phyloP scores from a whole-genome alignment of 306 rosid genomes.

The Pyrus betulifolia region DNA sequence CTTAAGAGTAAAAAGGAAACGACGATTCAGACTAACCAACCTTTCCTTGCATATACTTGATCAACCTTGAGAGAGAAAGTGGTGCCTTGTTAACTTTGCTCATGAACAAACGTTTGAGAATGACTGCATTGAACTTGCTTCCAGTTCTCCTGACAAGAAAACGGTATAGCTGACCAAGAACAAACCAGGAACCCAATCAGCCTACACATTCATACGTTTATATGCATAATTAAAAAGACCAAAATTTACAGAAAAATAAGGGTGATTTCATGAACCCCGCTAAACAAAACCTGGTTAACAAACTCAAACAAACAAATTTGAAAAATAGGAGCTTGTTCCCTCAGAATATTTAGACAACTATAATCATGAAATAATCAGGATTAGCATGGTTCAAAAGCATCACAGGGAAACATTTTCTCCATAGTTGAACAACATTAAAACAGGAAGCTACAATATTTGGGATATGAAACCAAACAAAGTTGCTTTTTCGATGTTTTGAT shows the following conservation, averaged over 20 bases:
- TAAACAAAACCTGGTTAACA: not conserved
- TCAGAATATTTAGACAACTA: slow-evolving; percentile 16
- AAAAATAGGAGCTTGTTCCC: slow-evolving; percentile 25
- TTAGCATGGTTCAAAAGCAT: slow-evolving; percentile 53
- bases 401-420: slow-evolving; percentile 15
- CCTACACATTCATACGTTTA: not conserved
- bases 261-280: not conserved
- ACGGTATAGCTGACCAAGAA: slow-evolving; percentile 56
- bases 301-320: not conserved
- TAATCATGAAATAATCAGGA: slow-evolving; percentile 43
- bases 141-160: slow-evolving; percentile 80
- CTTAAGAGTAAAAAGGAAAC: not conserved
- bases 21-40: not conserved
- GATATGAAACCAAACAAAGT: not conserved
- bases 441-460: not conserved
- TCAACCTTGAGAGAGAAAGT: slow-evolving; percentile 58
- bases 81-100: slow-evolving; percentile 72
- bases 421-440: not conserved
- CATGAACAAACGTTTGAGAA: slow-evolving; percentile 60
- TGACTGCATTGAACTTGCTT: slow-evolving; percentile 44
- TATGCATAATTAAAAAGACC: not conserved
- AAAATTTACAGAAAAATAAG: not conserved
- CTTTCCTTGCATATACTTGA: slow-evolving; percentile 47
- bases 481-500: not conserved
- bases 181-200: slow-evolving; percentile 7